Conservation (phyloP, 108 stramenopile species). For the Aurantiochytrium sp. region DNA sequence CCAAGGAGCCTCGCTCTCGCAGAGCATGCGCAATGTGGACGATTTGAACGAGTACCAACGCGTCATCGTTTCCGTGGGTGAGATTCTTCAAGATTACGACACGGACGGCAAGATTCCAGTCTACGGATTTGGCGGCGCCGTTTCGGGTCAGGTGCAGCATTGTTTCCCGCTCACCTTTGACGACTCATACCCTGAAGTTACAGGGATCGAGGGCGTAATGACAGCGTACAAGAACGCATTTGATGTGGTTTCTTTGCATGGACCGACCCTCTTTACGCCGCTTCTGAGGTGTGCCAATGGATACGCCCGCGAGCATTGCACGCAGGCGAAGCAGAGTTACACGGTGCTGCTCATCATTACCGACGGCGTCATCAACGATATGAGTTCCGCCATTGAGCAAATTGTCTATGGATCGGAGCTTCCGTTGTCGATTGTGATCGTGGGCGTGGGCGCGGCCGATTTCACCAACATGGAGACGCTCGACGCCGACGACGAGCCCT, state of each 20-base stretch:
- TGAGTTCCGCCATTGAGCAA: slow-evolving; percentile 27
- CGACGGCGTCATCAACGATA: slow-evolving; percentile 40
- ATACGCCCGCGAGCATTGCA: neutral
- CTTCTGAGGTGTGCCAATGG: neutral
- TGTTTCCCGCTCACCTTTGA: slow-evolving; percentile 17
- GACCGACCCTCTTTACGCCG: neutral
- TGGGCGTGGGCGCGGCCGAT: slow-evolving; percentile 47
- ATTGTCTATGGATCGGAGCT: slow-evolving; percentile 34
- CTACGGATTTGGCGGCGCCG: neutral
- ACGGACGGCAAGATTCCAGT: neutral
- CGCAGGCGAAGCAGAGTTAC: neutral
- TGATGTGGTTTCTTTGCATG: neutral
- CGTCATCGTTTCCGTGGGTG: neutral
- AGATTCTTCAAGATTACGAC: neutral
- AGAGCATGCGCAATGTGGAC: neutral
- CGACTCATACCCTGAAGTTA: neutral
- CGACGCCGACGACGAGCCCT: neutral
- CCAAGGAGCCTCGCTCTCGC: neutral
- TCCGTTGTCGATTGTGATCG: slow-evolving; percentile 46
- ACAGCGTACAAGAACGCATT: neutral
- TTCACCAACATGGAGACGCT: slow-evolving; percentile 37
- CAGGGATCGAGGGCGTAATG: neutral
- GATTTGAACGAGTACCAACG: slow-evolving; percentile 2
- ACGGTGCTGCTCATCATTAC: slow-evolving; percentile 45
- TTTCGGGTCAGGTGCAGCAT: neutral